Evolutionary conservation across 2,329 filamentous ascomycete species (phyloP), one percentile per base, ranked within the genome.

Genomic region (Aspergillus sp.): DNA sequence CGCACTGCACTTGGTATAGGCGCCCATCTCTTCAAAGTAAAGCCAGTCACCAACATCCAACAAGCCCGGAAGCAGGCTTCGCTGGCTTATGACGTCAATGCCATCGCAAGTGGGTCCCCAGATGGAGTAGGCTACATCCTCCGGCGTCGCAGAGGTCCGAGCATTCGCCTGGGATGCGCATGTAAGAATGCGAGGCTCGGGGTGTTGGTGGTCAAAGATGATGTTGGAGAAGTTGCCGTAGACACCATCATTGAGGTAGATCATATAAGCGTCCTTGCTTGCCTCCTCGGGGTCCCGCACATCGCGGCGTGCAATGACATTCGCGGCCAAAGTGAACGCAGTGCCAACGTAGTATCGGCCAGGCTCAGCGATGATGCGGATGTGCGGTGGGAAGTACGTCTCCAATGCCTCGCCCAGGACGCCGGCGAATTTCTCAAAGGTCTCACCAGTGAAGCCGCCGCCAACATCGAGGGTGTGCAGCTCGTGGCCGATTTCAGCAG

Each of bases 161-260:
- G 63, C 78, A 56, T 62, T 81, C 78, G 75, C 87, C 78, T 73
- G 87, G 88, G 70, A 86, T 76, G 60, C 82, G 80, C 83, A 80
- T 64, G 86, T 88, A 55, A 99, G 82, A 58, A 98, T 84, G 76
- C 90, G 90, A 56, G 93, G 91, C 46, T 90, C 78, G 1, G 95
- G 95, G 69, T 96, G 85, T 82, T 99, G 95, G 77, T 98, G 95
- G 72, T 98, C 95, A 74, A 97, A 99, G 82, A 98, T 96, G 83
- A 98, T 98, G 85, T 92, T 96, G 65, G 91, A 96, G 73, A 99
- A 98, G 80, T 98, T 98, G 70, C 95, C 95, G 71, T 99, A 99
- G 54, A 98, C 89, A 27, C 95, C 95, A 67, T 99, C 95, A 73
- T 99, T 99, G 74, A 98, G 81, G 75, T 99, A 99, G 47, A 97